Conservation (phyloP, 192 early-diverging fungal species). For the Podila epicladia region DNA sequence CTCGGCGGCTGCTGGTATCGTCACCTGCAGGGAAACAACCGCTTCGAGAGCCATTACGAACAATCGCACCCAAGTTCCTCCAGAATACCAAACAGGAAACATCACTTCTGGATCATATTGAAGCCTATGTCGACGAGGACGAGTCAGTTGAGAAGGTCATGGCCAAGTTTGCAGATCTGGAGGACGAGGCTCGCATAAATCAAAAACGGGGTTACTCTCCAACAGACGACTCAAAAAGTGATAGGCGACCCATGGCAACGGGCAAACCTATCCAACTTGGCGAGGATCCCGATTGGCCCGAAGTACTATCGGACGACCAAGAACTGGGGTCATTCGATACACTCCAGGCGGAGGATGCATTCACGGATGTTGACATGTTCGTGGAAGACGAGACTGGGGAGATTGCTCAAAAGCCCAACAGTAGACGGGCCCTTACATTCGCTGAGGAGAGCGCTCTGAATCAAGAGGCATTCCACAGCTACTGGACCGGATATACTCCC, state of each 20-base stretch:
- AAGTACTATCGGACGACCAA: conserved; percentile 17
- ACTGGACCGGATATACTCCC: conserved; percentile 48
- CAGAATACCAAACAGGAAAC: background rate
- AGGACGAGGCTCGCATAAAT: conserved; percentile 29
- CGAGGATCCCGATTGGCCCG: conserved; percentile 14
- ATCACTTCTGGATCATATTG: conserved; percentile 39
- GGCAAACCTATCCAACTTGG: background rate
- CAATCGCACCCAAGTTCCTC: background rate
- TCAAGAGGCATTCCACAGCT: conserved; percentile 26
- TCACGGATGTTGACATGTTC: conserved; percentile 24
- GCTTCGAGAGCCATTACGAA: background rate
- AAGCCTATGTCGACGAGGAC: conserved; percentile 60
- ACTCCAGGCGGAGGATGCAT: conserved; percentile 5
- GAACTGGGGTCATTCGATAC: conserved; percentile 32
- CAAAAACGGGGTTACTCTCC: background rate
- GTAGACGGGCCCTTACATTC: conserved; percentile 12
- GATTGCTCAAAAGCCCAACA: conserved; percentile 4
- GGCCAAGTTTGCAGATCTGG: conserved; percentile 53
- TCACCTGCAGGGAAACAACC: background rate
- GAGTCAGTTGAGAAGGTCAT: conserved; percentile 57
- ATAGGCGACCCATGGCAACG: too few relatives aligned
- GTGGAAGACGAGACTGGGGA: conserved; percentile 38
- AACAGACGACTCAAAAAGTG: background rate
- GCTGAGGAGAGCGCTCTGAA: conserved; percentile 20
- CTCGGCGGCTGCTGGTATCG: background rate